Evolutionary conservation across 345 rosid genomes (phyloP), one percentile per base, ranked within the genome.

Genomic region (Anacardium occidentale): DNA sequence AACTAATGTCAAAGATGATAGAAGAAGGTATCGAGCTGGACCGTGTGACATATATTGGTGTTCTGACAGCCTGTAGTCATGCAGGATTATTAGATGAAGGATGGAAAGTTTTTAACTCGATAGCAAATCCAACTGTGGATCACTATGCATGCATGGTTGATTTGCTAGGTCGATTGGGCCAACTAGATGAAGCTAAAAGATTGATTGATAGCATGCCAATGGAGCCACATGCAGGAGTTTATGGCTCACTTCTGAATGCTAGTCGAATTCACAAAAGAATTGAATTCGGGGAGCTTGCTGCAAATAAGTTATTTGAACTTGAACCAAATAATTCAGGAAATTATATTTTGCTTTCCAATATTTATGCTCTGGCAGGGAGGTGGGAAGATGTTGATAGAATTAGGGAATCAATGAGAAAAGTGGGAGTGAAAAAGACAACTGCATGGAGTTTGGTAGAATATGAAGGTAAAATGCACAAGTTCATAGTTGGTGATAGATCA

Each of bases 51-150:
- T 82, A 72, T 64, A 74, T 78, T 1, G 71, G 72, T 73, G 73
- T 86, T 61, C 48, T 83, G 68, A 78, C 78, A 7, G 88, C 85
- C 52, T 86, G 86, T 72, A 82, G 78, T 71, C 88, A 72, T 68
- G 76, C 82, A 48, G 85, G 90, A 71, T 75, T 86, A 51, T n/a
- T 82, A 5, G 61, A 82, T 66, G 70, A 81, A 74, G 80, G 80
- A 18, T 74, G 62, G 37, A 75, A 14, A 65, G 60, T 78, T 40
- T 80, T 86, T 0, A 7, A 76, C 32, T 73, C 75, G 32, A 68
- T 80, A 17, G 59, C 42, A 75, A 58, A 40, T 62, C 81, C 78
- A 37, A 61, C 66, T 5, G 20, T 22, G 0, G 83, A 77, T 64
- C 88, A 82, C 10, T 81, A 77, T 66, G 68, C 76, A 3, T 80